A percentile compares a stretch with the other conserved stretches of the same genome.
phyloP scores from a whole-genome alignment of 2,329 filamentous ascomycete species.

The Eutypella sp. region DNA sequence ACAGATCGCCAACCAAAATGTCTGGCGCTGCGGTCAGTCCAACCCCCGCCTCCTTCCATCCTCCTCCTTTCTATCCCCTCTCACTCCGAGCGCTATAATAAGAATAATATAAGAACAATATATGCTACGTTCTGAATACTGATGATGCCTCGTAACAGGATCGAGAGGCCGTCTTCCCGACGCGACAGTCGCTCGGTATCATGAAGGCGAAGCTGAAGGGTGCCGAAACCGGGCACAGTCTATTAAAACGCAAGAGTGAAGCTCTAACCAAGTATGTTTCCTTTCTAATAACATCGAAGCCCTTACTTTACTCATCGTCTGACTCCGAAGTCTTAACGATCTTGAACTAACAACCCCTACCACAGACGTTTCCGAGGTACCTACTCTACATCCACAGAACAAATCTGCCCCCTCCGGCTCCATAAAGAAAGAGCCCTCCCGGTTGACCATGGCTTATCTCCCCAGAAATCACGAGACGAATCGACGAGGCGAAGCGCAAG shows the following conservation, averaged over 20 bases:
- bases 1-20: slow-evolving; percentile 32
- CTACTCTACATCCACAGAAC: slow-evolving; percentile 9
- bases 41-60: too few species aligned
- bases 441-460: slow-evolving; percentile 4
- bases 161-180: slow-evolving; percentile 94
- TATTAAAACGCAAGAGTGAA: slow-evolving; percentile 97
- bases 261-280: slow-evolving; percentile 82
- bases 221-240: slow-evolving; percentile 82
- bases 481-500: slow-evolving; percentile 98
- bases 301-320: not conserved
- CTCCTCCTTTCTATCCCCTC: too few species aligned
- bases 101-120: too few species aligned
- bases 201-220: slow-evolving; percentile 99
- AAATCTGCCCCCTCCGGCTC: too few species aligned
- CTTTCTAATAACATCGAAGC: not conserved
- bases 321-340: too few species aligned
- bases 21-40: slow-evolving; percentile 48
- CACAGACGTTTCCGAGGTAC: slow-evolving; percentile 84
- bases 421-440: not conserved
- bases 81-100: too few species aligned
- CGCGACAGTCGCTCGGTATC: slow-evolving; percentile 88
- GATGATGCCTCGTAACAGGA: slow-evolving; percentile 54
- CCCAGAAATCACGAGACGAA: slow-evolving; percentile 87
- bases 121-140: too few species aligned
- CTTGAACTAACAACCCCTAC: slow-evolving; percentile 9